Base-by-base conservation (phyloP, 2,329 filamentous ascomycete genomes). In the Aspergillus phoenicis region DNA sequence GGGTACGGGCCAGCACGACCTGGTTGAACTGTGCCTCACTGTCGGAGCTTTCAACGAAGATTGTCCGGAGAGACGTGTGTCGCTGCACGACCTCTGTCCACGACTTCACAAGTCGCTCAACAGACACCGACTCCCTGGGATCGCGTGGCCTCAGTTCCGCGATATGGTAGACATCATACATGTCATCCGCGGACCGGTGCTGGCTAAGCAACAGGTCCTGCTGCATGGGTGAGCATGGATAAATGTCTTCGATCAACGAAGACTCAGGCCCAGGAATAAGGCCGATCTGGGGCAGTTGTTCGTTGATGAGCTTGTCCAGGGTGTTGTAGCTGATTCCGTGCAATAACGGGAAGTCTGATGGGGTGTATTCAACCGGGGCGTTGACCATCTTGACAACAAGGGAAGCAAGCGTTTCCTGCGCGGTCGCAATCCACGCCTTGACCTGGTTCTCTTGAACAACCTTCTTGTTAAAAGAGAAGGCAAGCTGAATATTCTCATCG, bases 121-220 rank as follows among this genome's bases (percentile, higher is more conserved):
- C 6, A 2, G 15, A 47, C 2, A 33, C 11, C 17, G 15, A 49
- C n/a, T 28, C 22, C 5, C 3, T 22, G 8, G 55, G 33, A 28
- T 15, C 28, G 5, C 41, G 28, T 13, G 22, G 6, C 4, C 45
- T 28, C 22, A 24, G 22, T 30, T 56, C 49, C n/a, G 26, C 11
- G 5, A 52, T 13, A 17, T 48, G 45, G 22, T 28, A 28, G 5
- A 20, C 45, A 8, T 48, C 45, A 28, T 48, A 48, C 1, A 10
- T 48, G 45, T 22, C 49, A 36, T 28, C 45, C 2, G 15, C 7
- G 56, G 55, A 2, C 62, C 56, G 17, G 57, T 52, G 4, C 15
- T 65, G 63, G 47, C 63, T 65, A 30, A 65, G 45, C 36, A 65
- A 39, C 26, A 65, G 61, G 30, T 61, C 63, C 26, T 63, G 58